Base-by-base conservation (phyloP, 2,329 filamentous ascomycete species). In the Ceratocystis albifundus region DNA sequence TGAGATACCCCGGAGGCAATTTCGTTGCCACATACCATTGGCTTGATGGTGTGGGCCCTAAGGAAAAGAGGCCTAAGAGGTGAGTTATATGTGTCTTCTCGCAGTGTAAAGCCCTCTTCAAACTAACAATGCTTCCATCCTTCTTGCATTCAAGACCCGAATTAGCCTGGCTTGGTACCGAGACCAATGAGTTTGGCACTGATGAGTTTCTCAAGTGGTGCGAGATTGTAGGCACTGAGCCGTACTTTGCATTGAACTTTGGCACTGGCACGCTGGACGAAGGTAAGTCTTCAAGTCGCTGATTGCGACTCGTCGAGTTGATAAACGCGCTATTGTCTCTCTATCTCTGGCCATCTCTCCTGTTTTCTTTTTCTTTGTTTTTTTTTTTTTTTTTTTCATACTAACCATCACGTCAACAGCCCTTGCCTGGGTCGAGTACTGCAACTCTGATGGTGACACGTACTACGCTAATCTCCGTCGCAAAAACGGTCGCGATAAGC, bases 181-280 rank as follows among this genome's bases (percentile, higher is more conserved):
- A 94, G 77, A 83, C 80, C 32, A 94, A 94, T 74, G 79, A 87
- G 69, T 92, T 94, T 72, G 89, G 89, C 67, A 94, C 89, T 0
- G 88, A 94, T 74, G 90, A 94, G 77, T 94, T 94, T 75, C 84
- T 94, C 81, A 81, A 86, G 70, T 93, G 88, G 88, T 90, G 89
- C 69, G 80, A 86, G 70, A 78, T 83, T 8, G 83, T 91, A 6
- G 84, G 84, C 28, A 88, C 88, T 0, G 87, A 92, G 77, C 89
- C 89, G 3, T 94, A 91, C 74, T 79, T 94, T 50, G 87, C 84
- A 69, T 78, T 94, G 67, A 94, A 94, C 77, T 87, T 94, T 74
- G 89, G 89, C 66, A 94, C 89, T 1, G 89, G 88, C 69, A 85
- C 79, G 48, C 75, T 75, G 1, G 73, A 74, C 48, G 74, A 74